phyloP scores from a whole-genome alignment of 129 eudicot genomes.

The Glebionis coronaria region DNA sequence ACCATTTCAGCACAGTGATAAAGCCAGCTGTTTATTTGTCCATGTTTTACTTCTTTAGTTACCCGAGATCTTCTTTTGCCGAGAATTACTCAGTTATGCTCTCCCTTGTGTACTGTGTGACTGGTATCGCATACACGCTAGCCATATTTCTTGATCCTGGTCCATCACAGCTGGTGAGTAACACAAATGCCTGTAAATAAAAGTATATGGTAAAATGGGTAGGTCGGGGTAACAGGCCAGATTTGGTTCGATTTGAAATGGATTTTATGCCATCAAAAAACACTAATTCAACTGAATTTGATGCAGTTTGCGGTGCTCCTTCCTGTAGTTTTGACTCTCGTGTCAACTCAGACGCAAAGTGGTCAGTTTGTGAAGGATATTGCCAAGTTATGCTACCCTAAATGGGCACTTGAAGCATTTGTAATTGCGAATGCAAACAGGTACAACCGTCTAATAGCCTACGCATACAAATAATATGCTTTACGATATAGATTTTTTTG shows the following conservation, averaged over 20 bases:
- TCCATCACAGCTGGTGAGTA: constrained; percentile 85
- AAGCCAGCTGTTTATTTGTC: constrained; percentile 88
- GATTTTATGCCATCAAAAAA: neutral
- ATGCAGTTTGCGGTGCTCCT: constrained; percentile 84
- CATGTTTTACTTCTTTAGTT: constrained; percentile 83
- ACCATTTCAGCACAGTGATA: constrained; percentile 62
- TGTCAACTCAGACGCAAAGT: constrained; percentile 51
- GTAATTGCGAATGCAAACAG: constrained; percentile 83
- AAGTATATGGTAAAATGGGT: neutral
- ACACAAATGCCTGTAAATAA: constrained; percentile 3
- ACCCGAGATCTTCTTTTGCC: constrained; percentile 78
- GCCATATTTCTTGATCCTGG: constrained; percentile 94
- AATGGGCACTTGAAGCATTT: constrained; percentile 95
- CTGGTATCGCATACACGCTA: constrained; percentile 76
- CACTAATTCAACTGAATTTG: neutral
- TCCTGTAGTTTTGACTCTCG: constrained; percentile 87
- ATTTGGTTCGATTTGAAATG: neutral
- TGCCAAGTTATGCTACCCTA: constrained; percentile 72
- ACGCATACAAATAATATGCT: neutral
- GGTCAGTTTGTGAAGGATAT: constrained; percentile 38
- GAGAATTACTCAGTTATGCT: constrained; percentile 71
- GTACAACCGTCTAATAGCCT: constrained; percentile 31
- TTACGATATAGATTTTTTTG: neutral
- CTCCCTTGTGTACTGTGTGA: constrained; percentile 90
- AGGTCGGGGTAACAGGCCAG: constrained; percentile 4